Evolutionary conservation across 305 asterid species (phyloP).

Genomic region (Fraxinus xanthoxyloides): DNA sequence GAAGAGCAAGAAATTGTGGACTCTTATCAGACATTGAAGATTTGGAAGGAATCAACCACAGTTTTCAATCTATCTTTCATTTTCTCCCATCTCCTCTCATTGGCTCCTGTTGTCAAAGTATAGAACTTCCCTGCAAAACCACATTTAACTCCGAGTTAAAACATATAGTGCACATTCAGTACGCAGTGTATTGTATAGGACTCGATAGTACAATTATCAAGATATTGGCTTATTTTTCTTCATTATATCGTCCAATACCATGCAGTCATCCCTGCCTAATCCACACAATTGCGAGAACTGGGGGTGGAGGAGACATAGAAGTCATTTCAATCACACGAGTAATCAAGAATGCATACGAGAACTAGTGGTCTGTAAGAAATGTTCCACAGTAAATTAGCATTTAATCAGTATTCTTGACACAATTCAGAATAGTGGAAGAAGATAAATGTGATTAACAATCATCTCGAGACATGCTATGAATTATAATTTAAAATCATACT

Average conservation of each 20-base stretch:
- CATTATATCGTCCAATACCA: background rate
- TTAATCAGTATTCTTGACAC: background rate
- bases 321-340: background rate
- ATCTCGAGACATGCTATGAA: background rate
- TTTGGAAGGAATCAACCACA: conserved; percentile 77
- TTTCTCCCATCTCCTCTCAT: conserved; percentile 94
- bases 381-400: background rate
- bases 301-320: background rate
- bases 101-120: conserved; percentile 89
- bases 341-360: background rate
- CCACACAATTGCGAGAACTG: background rate
- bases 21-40: conserved; percentile 55
- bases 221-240: background rate
- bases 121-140: conserved; percentile 66
- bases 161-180: background rate
- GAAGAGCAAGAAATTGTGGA: background rate
- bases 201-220: background rate
- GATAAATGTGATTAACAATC: background rate
- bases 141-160: background rate
- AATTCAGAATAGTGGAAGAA: background rate
- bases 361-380: background rate
- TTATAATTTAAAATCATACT: background rate
- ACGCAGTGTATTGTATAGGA: background rate
- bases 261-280: background rate
- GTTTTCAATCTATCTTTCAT: conserved; percentile 83